phyloP scores from a whole-genome alignment of 2,329 filamentous ascomycete species.

The Laburnicola sp. region DNA sequence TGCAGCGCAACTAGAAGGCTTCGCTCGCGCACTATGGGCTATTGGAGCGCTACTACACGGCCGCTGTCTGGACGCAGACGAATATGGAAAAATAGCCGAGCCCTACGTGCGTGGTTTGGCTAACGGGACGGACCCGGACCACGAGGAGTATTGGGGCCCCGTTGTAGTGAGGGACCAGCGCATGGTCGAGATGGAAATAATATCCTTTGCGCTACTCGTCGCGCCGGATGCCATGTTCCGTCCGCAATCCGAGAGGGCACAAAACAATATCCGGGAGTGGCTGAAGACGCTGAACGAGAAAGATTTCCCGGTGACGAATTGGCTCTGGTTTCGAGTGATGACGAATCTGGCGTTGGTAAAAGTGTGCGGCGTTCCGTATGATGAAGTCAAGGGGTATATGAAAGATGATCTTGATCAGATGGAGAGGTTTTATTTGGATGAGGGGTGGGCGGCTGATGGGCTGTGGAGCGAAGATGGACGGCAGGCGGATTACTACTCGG shows the following conservation, averaged over 20 bases:
- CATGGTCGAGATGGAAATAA: slow-evolving; percentile 60
- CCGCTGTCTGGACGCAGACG: slow-evolving; percentile 13
- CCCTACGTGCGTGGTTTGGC: slow-evolving; percentile 38
- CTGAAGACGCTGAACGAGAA: slow-evolving; percentile 50
- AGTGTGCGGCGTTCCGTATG: slow-evolving; percentile 45
- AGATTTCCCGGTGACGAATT: slow-evolving; percentile 54
- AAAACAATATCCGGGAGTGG: slow-evolving; percentile 48
- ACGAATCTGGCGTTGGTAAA: slow-evolving; percentile 53
- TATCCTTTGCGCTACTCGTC: slow-evolving; percentile 54
- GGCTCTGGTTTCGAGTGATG: slow-evolving; percentile 59
- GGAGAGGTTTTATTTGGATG: slow-evolving; percentile 50
- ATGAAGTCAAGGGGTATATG: slow-evolving; percentile 45
- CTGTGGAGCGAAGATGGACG: slow-evolving; percentile 44
- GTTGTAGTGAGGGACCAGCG: slow-evolving; percentile 54
- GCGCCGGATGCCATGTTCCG: slow-evolving; percentile 48
- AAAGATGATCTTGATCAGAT: slow-evolving; percentile 49
- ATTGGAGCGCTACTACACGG: slow-evolving; percentile 36
- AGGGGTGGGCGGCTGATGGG: slow-evolving; percentile 56
- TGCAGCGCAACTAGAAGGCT: slow-evolving; percentile 42
- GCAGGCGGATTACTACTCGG: slow-evolving; percentile 59
- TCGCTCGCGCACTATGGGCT: slow-evolving; percentile 39
- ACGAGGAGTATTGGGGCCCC: slow-evolving; percentile 53
- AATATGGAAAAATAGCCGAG: slow-evolving; percentile 24
- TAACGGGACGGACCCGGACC: slow-evolving; percentile 40
- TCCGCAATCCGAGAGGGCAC: slow-evolving; percentile 32